A percentile compares a stretch with the other conserved stretches of the same genome.
phyloP scores from a whole-genome alignment of 2,329 filamentous ascomycete genomes.

The Pseudogymnoascus sp. region DNA sequence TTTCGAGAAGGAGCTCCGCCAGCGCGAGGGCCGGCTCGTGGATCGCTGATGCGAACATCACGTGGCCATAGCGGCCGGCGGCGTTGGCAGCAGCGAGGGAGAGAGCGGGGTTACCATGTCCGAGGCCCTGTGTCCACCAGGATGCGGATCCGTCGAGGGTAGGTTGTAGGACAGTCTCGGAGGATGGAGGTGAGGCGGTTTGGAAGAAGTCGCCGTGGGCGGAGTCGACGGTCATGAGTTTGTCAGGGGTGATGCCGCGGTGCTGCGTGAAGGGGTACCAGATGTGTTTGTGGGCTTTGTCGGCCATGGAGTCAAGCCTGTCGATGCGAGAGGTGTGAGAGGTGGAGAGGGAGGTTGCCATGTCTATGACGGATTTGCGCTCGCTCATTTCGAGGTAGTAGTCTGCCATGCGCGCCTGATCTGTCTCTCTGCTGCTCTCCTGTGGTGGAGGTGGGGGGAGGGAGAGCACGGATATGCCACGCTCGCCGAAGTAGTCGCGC shows the following conservation, averaged over 20 bases:
- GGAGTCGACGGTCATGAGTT: conserved; percentile 71
- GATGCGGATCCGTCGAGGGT: conserved; percentile 80
- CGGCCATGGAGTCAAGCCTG: conserved; percentile 53
- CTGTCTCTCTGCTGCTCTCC: conserved; percentile 32
- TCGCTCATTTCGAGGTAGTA: conserved; percentile 54
- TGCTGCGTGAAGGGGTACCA: conserved; percentile 91
- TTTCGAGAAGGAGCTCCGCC: conserved; percentile 55
- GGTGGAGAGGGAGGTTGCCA: conserved; percentile 45
- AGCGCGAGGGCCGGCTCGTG: conserved; percentile 69
- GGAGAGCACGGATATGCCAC: conserved; percentile 49
- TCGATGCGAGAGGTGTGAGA: conserved; percentile 51
- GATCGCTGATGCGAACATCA: conserved; percentile 79
- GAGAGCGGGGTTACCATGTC: conserved; percentile 67
- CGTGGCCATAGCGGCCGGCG: conserved; percentile 76
- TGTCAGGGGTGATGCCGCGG: conserved; percentile 49
- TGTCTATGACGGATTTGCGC: conserved; percentile 32
- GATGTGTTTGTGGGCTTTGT: conserved; percentile 55
- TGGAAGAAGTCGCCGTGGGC: conserved; percentile 76
- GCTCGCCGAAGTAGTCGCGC: conserved; percentile 55
- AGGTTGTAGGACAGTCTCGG: conserved; percentile 43
- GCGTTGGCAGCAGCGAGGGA: conserved; percentile 72
- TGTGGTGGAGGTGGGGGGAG: conserved; percentile 50
- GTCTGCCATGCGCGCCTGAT: conserved; percentile 48
- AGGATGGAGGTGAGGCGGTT: conserved; percentile 30
- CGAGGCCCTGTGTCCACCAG: conserved; percentile 87